A percentile compares a stretch with the other conserved stretches of the same genome.
Evolutionary conservation across 208 protist genomes (phyloP).

Genomic region (Herpetomonas tarakana): DNA sequence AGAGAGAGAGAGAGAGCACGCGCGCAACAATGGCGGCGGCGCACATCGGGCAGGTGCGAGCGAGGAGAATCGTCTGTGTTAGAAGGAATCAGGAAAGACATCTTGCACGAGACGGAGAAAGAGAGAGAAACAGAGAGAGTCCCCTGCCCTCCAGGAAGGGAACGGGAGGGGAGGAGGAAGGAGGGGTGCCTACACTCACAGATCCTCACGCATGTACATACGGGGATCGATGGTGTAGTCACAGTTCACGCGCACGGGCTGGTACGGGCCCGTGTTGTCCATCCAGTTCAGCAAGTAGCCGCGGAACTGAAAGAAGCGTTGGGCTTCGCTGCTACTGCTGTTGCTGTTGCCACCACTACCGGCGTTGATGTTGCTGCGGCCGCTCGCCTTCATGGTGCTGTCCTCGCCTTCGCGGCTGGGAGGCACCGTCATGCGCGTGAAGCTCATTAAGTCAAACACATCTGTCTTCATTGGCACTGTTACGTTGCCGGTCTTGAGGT

Average conservation of each 20-base stretch:
- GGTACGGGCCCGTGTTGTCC: constrained; percentile 10
- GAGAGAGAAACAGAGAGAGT: background rate
- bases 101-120: no score
- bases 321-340: background rate
- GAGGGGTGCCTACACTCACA: constrained; percentile 1
- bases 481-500: background rate
- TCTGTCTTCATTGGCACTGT: background rate
- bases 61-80: no score
- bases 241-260: constrained; percentile 26
- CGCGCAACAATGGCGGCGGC: no score
- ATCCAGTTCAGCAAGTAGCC: constrained; percentile 13
- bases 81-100: no score
- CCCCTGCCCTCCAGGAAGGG: no score
- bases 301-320: constrained; percentile 6
- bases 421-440: background rate
- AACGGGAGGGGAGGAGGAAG: background rate
- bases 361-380: background rate
- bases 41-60: no score
- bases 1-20: background rate
- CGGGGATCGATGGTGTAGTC: constrained; percentile 33
- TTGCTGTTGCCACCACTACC: background rate
- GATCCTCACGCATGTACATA: constrained; percentile 20
- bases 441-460: background rate
- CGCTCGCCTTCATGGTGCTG: constrained; percentile 4
- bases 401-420: background rate